Base-by-base conservation (phyloP, 2,329 filamentous ascomycete species). In the Exophiala oligosperma region DNA sequence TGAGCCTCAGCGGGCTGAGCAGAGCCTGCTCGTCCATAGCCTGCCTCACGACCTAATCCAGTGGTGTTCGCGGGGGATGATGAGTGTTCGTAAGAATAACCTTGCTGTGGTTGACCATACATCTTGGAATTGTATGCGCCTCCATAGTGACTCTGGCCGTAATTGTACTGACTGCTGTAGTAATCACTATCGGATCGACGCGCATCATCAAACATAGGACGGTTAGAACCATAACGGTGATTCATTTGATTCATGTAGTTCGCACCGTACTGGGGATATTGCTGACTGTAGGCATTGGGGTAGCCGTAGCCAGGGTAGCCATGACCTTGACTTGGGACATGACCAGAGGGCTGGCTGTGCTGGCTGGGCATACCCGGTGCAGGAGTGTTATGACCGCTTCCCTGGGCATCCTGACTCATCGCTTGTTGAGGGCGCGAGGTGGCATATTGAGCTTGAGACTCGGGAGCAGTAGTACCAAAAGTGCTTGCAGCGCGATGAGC, bases 311-410 rank as follows among this genome's bases (percentile, higher is more conserved):
- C 59, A 17, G 83, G 83, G 70, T 85, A 87, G 63, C 76, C 81
- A n/a, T 61, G 75, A 56, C 72, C 70, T 64, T 84, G 81, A 14
- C 71, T 72, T 57, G 79, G 81, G 61, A 82, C 79, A 40, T 57
- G 58, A n/a, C 56, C 52, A 35, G 62, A 52, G n/a, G 49, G 57
- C 49, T 64, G 62, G 24, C 47, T 49, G 59, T 83, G 80, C 59
- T 82, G 81, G 52, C 75, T 78, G 59, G 81, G 81, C 59, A 84
- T 73, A 41, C 87, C 81, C 28, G 92, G 92, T 77, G 95, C 94
- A 37, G 93, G 92, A 2, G 92, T 97, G 68, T 89, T 93, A 73
- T 94, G 89, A 46, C 92, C 93, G 72, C 91, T 96, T 77, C 88
- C 91, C 69, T 92, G 90, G 55, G 96, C 91, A 62, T 85, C 80